A percentile compares a stretch with the other conserved stretches of the same genome.
Conservation (phyloP, 2,329 filamentous ascomycete species). For the Cucurbitaria berberidis region DNA sequence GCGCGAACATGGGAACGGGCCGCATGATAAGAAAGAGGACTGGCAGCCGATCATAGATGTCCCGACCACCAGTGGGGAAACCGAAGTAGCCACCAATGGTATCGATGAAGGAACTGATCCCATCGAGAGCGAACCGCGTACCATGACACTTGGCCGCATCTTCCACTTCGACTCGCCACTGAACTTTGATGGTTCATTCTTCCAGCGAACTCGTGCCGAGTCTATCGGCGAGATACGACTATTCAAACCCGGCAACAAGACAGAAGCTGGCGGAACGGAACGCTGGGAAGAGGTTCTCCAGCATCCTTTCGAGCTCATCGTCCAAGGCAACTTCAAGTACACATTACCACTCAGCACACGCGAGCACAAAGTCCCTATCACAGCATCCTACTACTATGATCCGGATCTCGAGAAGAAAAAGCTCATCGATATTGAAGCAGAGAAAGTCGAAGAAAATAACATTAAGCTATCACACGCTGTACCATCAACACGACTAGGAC, state of each 20-base stretch:
- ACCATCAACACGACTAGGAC: conserved; percentile 33
- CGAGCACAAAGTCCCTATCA: conserved; percentile 59
- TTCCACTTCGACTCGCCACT: conserved; percentile 85
- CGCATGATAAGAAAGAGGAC: conserved; percentile 30
- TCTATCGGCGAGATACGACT: conserved; percentile 87
- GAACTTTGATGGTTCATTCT: conserved; percentile 86
- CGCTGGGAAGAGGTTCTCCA: conserved; percentile 91
- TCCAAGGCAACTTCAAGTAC: conserved; percentile 91
- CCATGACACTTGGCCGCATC: conserved; percentile 90
- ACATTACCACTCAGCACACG: conserved; percentile 65
- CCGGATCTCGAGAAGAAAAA: conserved; percentile 46
- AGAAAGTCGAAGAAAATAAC: conserved; percentile 14
- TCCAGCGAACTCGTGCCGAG: conserved; percentile 72
- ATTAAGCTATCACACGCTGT: conserved; percentile 17
- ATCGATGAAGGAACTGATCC: conserved; percentile 66
- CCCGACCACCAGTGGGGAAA: not conserved
- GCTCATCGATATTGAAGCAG: conserved; percentile 15
- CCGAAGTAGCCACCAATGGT: conserved; percentile 20
- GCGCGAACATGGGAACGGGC: conserved; percentile 44
- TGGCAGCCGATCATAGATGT: conserved; percentile 32
- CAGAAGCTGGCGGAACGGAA: conserved; percentile 77
- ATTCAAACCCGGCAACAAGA: conserved; percentile 83
- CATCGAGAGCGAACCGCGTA: conserved; percentile 71
- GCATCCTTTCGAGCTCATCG: conserved; percentile 90
- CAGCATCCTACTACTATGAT: conserved; percentile 46